A percentile compares a stretch with the other conserved stretches of the same genome.
Evolutionary conservation across 768 basidiomycete species (phyloP).

Genomic region (Pulveroboletus frians): DNA sequence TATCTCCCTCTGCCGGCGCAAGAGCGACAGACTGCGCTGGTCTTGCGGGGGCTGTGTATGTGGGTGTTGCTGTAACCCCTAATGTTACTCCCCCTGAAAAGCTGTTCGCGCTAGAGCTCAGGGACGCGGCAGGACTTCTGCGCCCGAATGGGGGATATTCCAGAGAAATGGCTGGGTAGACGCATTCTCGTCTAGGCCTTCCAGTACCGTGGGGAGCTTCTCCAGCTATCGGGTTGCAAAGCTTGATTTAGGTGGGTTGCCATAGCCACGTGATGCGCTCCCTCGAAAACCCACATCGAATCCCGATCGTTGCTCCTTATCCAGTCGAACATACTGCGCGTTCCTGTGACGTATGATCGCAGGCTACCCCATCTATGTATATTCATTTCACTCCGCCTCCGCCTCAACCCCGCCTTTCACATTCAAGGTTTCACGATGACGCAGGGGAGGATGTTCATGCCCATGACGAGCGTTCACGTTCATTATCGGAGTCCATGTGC

Average conservation of each 20-base stretch:
- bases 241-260: not conserved
- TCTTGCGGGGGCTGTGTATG: slow-evolving; percentile 16
- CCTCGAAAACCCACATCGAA: slow-evolving; percentile 17
- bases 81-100: slow-evolving; percentile 3
- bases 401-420: slow-evolving; percentile 27
- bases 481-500: slow-evolving; percentile 11
- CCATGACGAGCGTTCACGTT: slow-evolving; percentile 3
- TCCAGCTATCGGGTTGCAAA: slow-evolving; percentile 1
- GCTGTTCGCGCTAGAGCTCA: slow-evolving; percentile 10
- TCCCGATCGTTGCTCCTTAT: slow-evolving; percentile 13
- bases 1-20: slow-evolving; percentile 14
- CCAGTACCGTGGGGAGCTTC: not conserved
- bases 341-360: slow-evolving; percentile 29
- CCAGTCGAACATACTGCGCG: slow-evolving; percentile 2
- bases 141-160: not conserved
- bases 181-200: not conserved
- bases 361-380: not conserved
- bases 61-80: not conserved
- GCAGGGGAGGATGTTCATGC: slow-evolving; percentile 3
- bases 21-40: slow-evolving; percentile 11
- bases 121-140: not conserved
- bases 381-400: slow-evolving; percentile 23
- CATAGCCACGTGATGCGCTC: slow-evolving; percentile 1
- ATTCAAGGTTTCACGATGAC: slow-evolving; percentile 15
- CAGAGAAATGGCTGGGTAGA: not conserved